phyloP scores from a whole-genome alignment of 768 basidiomycete species.

The Cyclocybe cylindracea region DNA sequence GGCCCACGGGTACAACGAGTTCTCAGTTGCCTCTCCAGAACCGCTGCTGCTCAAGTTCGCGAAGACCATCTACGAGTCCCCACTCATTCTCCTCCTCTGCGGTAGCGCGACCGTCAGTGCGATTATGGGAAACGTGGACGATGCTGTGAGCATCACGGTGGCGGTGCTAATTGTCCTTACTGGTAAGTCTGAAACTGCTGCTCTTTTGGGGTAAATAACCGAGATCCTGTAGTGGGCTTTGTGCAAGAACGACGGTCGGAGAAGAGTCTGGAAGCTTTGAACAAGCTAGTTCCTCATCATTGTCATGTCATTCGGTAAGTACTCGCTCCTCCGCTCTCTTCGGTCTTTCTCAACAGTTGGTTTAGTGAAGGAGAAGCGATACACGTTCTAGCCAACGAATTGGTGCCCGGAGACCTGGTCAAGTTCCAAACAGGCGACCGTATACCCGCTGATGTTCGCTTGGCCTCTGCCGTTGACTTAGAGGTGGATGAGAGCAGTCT shows the following conservation, averaged over 20 bases:
- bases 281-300: slow-evolving; percentile 96
- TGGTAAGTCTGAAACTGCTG: slow-evolving; percentile 49
- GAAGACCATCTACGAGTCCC: slow-evolving; percentile 95
- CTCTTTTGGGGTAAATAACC: no score
- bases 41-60: slow-evolving; percentile 85
- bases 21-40: slow-evolving; percentile 82
- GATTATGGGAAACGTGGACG: slow-evolving; percentile 93
- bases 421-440: slow-evolving; percentile 91
- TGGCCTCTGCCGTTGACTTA: slow-evolving; percentile 78
- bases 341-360: slow-evolving; percentile 23
- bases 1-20: slow-evolving; percentile 90
- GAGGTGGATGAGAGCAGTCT: slow-evolving; percentile 96
- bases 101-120: slow-evolving; percentile 89
- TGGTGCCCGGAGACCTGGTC: slow-evolving; percentile 95
- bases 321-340: slow-evolving; percentile 20
- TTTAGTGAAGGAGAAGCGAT: slow-evolving; percentile 59
- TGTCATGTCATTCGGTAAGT: slow-evolving; percentile 80
- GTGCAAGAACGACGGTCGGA: slow-evolving; percentile 95
- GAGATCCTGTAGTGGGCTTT: slow-evolving; percentile 68
- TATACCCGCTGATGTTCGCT: slow-evolving; percentile 89
- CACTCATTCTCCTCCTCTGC: slow-evolving; percentile 86
- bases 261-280: slow-evolving; percentile 90
- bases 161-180: slow-evolving; percentile 93
- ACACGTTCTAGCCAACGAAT: slow-evolving; percentile 91
- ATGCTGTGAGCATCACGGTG: slow-evolving; percentile 90